Evolutionary conservation across 2,329 filamentous ascomycete genomes (phyloP), one percentile per base, ranked within the genome.

Genomic region (Xylaria sp.): DNA sequence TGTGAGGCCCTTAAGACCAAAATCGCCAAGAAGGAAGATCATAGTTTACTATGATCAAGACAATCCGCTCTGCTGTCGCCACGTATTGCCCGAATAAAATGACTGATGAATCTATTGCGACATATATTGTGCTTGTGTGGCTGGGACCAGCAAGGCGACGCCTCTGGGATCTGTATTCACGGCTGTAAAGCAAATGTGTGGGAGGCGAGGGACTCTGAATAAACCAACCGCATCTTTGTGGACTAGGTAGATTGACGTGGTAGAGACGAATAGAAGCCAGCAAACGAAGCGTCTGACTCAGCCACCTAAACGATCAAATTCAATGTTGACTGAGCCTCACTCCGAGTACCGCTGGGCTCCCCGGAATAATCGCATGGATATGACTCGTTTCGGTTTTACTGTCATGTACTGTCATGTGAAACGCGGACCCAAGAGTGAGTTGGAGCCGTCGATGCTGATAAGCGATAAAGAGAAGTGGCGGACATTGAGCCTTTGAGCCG

Each of bases 401-500:
- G 7, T 43, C 54, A 62, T 43, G 42, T 53, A 54, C n/a, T n/a
- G n/a, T n/a, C n/a, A n/a, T n/a, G n/a, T n/a, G n/a, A n/a, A n/a
- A n/a, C n/a, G n/a, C n/a, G 59, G 54, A 50, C 5, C 15, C 31
- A 28, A 38, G 37, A 15, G 12, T 4, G 19, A 51, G 33, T n/a
- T 52, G 21, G 8, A 40, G 37, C n/a, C n/a, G n/a, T n/a, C n/a
- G n/a, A 11, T 28, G 33, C 17, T 21, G 40, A 63, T 60, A 45
- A 33, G 37, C 50, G 49, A 54, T 50, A 49, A 47, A 25, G n/a
- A 19, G 37, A 17, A 23, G 28, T 19, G 8, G 52, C 28, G 35
- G 28, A 31, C 17, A 51, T 51, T 17, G 35, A 6, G 49, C 43
- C 54, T 33, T 61, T 61, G 45, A 53, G 62, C 62, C 62, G 62